A percentile compares a stretch with the other conserved stretches of the same genome.
phyloP scores from a whole-genome alignment of 345 rosid genomes.

The Ceriops decandra region DNA sequence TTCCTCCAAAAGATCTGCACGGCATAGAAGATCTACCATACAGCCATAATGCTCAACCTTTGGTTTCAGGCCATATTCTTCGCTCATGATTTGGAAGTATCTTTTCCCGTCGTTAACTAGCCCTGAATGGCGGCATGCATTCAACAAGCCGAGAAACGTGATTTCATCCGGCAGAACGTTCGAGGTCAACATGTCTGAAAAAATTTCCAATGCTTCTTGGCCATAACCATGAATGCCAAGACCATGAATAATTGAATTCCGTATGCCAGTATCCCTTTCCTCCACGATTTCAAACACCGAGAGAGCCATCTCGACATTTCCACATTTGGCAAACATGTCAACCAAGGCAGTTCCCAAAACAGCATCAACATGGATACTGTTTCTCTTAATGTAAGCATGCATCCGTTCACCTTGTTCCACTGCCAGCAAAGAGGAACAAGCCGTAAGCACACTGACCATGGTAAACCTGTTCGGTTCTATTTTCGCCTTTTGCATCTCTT shows the following conservation, averaged over 20 bases:
- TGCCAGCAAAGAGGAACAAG: constrained; percentile 16
- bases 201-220: constrained; percentile 37
- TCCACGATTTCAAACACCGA: constrained; percentile 35
- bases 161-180: constrained; percentile 40
- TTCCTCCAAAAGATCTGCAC: constrained; percentile 9
- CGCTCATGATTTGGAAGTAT: constrained; percentile 37
- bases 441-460: constrained; percentile 16
- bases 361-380: constrained; percentile 32
- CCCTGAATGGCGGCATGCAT: constrained; percentile 56
- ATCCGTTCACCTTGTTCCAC: constrained; percentile 15
- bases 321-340: constrained; percentile 57
- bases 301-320: constrained; percentile 46
- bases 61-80: constrained; percentile 40
- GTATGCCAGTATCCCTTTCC: constrained; percentile 40
- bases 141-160: constrained; percentile 38
- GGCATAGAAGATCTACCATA: constrained; percentile 8
- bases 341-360: constrained; percentile 49
- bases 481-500: constrained; percentile 11
- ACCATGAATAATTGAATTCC: constrained; percentile 48
- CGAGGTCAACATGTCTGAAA: constrained; percentile 47
- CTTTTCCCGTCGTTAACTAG: constrained; percentile 41
- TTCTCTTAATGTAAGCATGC: constrained; percentile 7
- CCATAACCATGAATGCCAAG: constrained; percentile 46
- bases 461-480: constrained; percentile 7
- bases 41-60: constrained; percentile 11